These are phyloP conservation scores for Aurinia saxatilis DNA, from an alignment of 345 rosid genomes.

Conservation along the genomic window DNA sequence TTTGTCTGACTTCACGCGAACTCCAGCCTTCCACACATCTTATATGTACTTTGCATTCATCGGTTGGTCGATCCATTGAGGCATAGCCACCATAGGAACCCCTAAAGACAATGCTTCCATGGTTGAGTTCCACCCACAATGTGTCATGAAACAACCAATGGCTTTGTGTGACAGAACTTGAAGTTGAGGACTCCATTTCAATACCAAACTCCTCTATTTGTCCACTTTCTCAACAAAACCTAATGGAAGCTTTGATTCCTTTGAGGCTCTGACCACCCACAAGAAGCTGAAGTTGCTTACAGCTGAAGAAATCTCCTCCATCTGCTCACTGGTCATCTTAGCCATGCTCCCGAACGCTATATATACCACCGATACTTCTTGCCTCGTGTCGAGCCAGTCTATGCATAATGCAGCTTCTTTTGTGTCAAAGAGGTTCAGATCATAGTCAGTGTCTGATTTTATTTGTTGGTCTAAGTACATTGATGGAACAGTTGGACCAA, in stretches of 20 bases:
- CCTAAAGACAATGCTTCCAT: constrained; percentile 46
- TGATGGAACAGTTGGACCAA: constrained; percentile 71
- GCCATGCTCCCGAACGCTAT: constrained; percentile 68
- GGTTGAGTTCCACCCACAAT: constrained; percentile 66
- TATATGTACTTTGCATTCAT: constrained; percentile 47
- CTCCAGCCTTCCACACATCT: constrained; percentile 58
- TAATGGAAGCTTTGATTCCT: constrained; percentile 40
- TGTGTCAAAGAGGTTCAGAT: constrained; percentile 35
- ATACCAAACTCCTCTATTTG: constrained; percentile 29
- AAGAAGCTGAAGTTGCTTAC: constrained; percentile 33
- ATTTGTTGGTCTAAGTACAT: constrained; percentile 44
- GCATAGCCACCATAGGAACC: constrained; percentile 53
- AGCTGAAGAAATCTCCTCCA: constrained; percentile 47
- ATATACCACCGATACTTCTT: constrained; percentile 47
- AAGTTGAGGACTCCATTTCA: constrained; percentile 53
- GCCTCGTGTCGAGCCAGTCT: constrained; percentile 44
- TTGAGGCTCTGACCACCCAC: constrained; percentile 50
- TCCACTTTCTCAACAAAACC: constrained; percentile 12
- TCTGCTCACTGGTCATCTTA: constrained; percentile 32
- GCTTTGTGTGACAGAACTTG: constrained; percentile 39
- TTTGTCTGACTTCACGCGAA: constrained; percentile 37
- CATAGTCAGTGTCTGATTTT: constrained; percentile 37
- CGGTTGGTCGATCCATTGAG: constrained; percentile 49
- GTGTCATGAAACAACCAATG: constrained; percentile 54
- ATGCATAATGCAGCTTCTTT: constrained; percentile 25